phyloP scores from a whole-genome alignment of 805 yeast species.

The Wickerhamomyces sydowiorum region DNA sequence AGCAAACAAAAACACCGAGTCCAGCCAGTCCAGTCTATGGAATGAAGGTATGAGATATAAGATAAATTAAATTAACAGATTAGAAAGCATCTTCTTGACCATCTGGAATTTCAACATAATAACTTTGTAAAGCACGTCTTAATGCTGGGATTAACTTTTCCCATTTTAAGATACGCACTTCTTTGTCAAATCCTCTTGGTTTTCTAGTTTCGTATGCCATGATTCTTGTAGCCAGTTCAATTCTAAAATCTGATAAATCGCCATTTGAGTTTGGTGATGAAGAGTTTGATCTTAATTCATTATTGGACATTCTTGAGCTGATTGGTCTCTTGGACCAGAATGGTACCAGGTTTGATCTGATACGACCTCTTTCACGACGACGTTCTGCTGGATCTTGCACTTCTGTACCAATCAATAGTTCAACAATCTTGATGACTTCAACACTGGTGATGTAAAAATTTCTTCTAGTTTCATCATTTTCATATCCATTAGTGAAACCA shows the following conservation, averaged over 20 bases:
- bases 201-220: constrained; percentile 58
- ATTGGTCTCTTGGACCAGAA: constrained; percentile 62
- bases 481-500: constrained; percentile 16
- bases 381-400: constrained; percentile 41
- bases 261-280: constrained; percentile 19
- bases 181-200: constrained; percentile 67
- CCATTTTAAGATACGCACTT: constrained; percentile 59
- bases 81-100: constrained; percentile 2
- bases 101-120: constrained; percentile 52
- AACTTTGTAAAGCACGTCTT: constrained; percentile 58
- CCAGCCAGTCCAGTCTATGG: neutral
- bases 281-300: constrained; percentile 5
- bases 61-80: neutral
- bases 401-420: constrained; percentile 49
- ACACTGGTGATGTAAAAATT: constrained; percentile 53
- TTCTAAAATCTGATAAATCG: constrained; percentile 29
- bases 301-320: constrained; percentile 29
- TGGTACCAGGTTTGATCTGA: constrained; percentile 60
- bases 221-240: constrained; percentile 56
- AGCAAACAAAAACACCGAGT: neutral
- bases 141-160: constrained; percentile 53
- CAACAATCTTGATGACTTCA: constrained; percentile 62
- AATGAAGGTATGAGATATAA: neutral
- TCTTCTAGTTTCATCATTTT: constrained; percentile 15
- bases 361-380: constrained; percentile 60